These are phyloP conservation scores for Zhuliangozyma parablackwelliae DNA, from an alignment of 1,139 yeast genomes.

Conservation along the genomic window DNA sequence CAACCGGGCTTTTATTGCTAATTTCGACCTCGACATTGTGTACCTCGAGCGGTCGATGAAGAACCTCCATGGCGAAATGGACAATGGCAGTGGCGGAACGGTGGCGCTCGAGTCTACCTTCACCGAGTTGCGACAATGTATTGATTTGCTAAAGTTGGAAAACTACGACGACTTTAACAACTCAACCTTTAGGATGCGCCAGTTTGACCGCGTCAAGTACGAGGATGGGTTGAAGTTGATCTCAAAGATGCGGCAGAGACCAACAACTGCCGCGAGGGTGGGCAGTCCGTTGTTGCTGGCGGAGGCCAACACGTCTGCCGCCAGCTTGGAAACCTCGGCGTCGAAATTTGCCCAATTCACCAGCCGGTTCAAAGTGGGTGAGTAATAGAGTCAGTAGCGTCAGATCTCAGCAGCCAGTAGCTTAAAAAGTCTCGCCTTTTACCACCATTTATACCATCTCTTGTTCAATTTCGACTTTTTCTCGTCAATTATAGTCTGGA, in stretches of 20 bases:
- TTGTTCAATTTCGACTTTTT: constrained; percentile 16
- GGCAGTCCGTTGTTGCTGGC: constrained; percentile 5
- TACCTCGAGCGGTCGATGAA: constrained; percentile 41
- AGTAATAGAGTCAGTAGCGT: too few species aligned
- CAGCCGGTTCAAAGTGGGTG: constrained; percentile 20
- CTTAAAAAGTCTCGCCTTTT: too few species aligned
- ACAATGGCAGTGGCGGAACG: constrained; percentile 24
- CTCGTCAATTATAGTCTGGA: constrained; percentile 29
- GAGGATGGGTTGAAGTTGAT: constrained; percentile 40
- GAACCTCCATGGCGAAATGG: constrained; percentile 17
- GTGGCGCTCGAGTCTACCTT: constrained; percentile 44
- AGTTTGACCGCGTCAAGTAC: constrained; percentile 37
- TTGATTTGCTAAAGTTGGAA: constrained; percentile 37
- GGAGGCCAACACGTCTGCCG: constrained; percentile 17
- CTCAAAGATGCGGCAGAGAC: constrained; percentile 23
- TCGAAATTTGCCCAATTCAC: constrained; percentile 42
- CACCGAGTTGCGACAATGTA: constrained; percentile 42
- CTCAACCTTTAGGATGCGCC: constrained; percentile 37
- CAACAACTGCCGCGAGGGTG: constrained; percentile 2
- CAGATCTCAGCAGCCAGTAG: too few species aligned
- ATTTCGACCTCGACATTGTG: constrained; percentile 40
- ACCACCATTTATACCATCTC: too few species aligned
- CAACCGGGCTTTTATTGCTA: constrained; percentile 38
- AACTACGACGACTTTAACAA: constrained; percentile 37
- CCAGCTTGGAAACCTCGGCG: constrained; percentile 18